Percentiles rank a stretch among this genome's conserved stretches.
phyloP scores from a whole-genome alignment of 345 rosid genomes.

The Rubroshorea leprosula region DNA sequence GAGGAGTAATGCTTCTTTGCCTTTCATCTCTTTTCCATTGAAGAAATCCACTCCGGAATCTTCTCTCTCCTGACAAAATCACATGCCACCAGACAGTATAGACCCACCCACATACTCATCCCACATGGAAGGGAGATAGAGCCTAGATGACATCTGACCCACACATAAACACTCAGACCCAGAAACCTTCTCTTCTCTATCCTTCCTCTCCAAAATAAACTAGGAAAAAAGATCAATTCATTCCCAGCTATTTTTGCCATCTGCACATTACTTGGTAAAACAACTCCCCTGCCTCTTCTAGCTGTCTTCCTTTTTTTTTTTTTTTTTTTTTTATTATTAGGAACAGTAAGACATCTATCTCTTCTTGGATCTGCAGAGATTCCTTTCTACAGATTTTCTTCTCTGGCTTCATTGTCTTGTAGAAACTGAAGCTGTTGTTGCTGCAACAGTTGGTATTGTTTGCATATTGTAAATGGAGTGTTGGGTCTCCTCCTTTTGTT shows the following conservation, averaged over 20 bases:
- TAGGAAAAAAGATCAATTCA: no score
- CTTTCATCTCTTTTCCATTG: not conserved
- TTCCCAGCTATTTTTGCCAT: no score
- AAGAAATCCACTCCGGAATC: not conserved
- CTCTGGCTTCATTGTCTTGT: slow-evolving; percentile 21
- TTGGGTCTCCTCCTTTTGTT: slow-evolving; percentile 25
- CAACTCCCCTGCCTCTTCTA: slow-evolving; percentile 23
- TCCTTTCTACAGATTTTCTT: slow-evolving; percentile 24
- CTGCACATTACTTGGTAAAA: slow-evolving; percentile 14
- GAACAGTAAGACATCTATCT: slow-evolving; percentile 19
- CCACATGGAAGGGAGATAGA: slow-evolving; percentile 57
- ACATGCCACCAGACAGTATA: slow-evolving; percentile 54
- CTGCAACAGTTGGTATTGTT: slow-evolving; percentile 17
- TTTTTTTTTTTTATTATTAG: no score
- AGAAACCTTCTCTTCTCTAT: no score
- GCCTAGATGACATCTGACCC: slow-evolving; percentile 32
- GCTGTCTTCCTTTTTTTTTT: slow-evolving; percentile 33
- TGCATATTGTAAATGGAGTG: slow-evolving; percentile 17
- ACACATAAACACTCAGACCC: slow-evolving; percentile 17
- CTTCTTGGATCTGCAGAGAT: slow-evolving; percentile 56
- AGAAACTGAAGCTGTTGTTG: slow-evolving; percentile 14
- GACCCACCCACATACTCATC: slow-evolving; percentile 53
- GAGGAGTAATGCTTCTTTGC: not conserved
- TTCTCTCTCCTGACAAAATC: slow-evolving; percentile 36
- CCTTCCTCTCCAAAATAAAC: not conserved